Conservation (phyloP, 306 rosid species). For the Nissolia schottii region DNA sequence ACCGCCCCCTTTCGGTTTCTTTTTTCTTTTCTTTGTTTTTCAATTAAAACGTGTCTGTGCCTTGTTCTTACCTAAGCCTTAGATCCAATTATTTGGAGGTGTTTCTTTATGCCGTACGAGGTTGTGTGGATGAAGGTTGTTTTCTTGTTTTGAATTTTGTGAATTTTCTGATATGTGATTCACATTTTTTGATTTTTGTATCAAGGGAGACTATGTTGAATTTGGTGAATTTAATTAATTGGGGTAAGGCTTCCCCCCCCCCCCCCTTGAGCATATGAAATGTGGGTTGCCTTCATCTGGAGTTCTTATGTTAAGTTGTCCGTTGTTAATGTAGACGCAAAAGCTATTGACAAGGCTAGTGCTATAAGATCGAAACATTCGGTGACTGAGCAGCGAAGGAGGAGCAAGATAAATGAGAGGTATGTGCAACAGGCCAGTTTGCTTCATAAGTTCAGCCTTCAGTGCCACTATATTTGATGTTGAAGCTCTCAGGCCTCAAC, state of each 20-base stretch:
- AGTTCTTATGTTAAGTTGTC: conserved; percentile 16
- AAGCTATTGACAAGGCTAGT: conserved; percentile 78
- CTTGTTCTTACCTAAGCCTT: conserved; percentile 13
- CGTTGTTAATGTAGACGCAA: conserved; percentile 55
- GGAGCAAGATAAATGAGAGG: conserved; percentile 99
- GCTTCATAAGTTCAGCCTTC: not conserved
- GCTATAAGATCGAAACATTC: conserved; percentile 87
- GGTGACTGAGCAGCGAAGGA: conserved; percentile 96
- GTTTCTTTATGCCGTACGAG: conserved; percentile 13
- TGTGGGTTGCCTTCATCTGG: conserved; percentile 21
- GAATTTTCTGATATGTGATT: not conserved
- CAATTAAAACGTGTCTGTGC: not conserved
- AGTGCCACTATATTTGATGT: not conserved
- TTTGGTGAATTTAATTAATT: not conserved
- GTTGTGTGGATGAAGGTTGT: not conserved
- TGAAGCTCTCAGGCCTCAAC: not conserved
- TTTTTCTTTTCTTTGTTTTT: not conserved
- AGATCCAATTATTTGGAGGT: conserved; percentile 41
- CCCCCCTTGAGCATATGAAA: not conserved
- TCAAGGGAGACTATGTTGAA: not conserved
- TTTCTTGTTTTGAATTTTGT: not conserved
- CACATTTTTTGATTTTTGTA: not conserved
- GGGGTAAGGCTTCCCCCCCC: not conserved
- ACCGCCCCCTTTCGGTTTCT: not conserved
- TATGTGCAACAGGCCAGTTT: conserved; percentile 19